Evolutionary conservation across 2,329 filamentous ascomycete species (phyloP).

Genomic region (Hypomyces perniciosus): DNA sequence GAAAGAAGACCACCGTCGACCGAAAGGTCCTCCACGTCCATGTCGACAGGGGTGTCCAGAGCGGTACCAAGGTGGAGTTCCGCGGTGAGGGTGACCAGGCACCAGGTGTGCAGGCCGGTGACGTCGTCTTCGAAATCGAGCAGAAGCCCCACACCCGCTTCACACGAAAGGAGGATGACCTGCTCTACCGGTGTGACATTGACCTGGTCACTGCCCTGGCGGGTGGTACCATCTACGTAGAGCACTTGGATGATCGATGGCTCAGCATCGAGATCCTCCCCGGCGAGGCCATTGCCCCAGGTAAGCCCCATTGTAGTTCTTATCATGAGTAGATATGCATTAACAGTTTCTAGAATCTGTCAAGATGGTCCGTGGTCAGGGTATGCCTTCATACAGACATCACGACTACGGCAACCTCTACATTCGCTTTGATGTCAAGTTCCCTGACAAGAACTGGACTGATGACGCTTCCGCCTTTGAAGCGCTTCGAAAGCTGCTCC

Average conservation of each 20-base stretch:
- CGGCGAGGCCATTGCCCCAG: constrained; percentile 88
- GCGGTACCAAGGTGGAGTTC: constrained; percentile 95
- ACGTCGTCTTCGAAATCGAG: constrained; percentile 98
- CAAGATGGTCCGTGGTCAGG: constrained; percentile 92
- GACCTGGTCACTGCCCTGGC: constrained; percentile 92
- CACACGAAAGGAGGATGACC: constrained; percentile 91
- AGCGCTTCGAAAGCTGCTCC: constrained; percentile 78
- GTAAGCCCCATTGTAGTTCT: constrained; percentile 47
- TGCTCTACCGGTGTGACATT: constrained; percentile 92
- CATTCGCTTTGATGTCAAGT: constrained; percentile 96
- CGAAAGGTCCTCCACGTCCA: constrained; percentile 97
- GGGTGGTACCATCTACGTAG: constrained; percentile 83
- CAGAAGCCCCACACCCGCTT: constrained; percentile 97
- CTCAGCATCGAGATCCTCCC: constrained; percentile 86
- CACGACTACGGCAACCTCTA: constrained; percentile 95
- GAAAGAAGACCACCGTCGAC: constrained; percentile 97
- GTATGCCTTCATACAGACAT: constrained; percentile 94
- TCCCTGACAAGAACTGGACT: constrained; percentile 74
- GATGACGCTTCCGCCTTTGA: constrained; percentile 64
- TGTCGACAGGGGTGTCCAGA: constrained; percentile 89
- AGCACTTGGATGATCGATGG: constrained; percentile 97
- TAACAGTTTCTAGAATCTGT: constrained; percentile 58
- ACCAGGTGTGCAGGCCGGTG: constrained; percentile 85
- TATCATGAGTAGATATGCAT: neutral
- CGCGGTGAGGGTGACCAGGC: constrained; percentile 94